These are phyloP conservation scores for Thermochaetoides thermophila DNA, from an alignment of 495 filamentous ascomycete species.

Conservation along the genomic window DNA sequence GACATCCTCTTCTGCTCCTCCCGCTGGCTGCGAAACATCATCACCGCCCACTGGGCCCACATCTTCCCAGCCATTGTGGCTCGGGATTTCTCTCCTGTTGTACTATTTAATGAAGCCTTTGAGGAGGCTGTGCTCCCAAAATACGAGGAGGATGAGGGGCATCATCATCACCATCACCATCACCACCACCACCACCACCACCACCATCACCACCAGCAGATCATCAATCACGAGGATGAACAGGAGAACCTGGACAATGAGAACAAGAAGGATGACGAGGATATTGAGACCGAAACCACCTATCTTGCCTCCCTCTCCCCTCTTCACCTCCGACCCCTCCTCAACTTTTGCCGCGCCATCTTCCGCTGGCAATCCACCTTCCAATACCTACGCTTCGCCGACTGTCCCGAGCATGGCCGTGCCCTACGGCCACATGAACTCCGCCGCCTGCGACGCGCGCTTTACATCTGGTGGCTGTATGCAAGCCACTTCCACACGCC, in stretches of 20 bases:
- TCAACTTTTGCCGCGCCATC: constrained; percentile 42
- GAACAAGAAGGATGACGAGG: too few relatives aligned
- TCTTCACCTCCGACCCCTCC: too few relatives aligned
- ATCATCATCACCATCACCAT: background rate
- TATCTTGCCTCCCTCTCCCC: too few relatives aligned
- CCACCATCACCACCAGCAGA: too few relatives aligned
- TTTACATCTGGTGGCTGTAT: constrained; percentile 57
- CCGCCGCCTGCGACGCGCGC: constrained; percentile 43
- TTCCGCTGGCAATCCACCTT: constrained; percentile 53
- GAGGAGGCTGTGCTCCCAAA: constrained; percentile 15
- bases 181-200: background rate
- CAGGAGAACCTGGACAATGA: too few relatives aligned
- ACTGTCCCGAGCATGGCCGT: constrained; percentile 45
- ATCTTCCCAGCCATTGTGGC: constrained; percentile 16
- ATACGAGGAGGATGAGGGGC: constrained; percentile 23
- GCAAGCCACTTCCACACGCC: constrained; percentile 21
- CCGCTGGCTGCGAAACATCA: constrained; percentile 10
- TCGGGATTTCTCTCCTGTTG: constrained; percentile 45
- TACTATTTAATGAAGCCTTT: constrained; percentile 45
- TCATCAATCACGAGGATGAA: too few relatives aligned
- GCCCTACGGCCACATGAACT: constrained; percentile 42
- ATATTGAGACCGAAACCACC: too few relatives aligned
- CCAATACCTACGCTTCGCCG: constrained; percentile 52
- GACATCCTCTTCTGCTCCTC: constrained; percentile 11
- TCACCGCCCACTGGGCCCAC: constrained; percentile 10